phyloP scores from a whole-genome alignment of 2,329 filamentous ascomycete genomes.

The Cytospora piceae region DNA sequence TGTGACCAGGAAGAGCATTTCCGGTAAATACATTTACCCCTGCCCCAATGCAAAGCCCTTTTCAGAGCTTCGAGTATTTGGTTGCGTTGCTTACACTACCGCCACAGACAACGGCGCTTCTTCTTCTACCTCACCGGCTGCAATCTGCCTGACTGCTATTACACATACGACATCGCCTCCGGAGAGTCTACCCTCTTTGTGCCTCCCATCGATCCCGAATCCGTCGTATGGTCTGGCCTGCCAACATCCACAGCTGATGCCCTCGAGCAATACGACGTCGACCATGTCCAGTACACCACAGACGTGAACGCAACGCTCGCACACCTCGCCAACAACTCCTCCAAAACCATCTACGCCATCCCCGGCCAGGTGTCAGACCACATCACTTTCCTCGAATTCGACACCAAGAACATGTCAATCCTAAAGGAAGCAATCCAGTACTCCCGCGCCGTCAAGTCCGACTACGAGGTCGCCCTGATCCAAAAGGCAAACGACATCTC shows the following conservation, averaged over 20 bases:
- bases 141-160: constrained; percentile 76
- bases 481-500: constrained; percentile 73
- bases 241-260: constrained; percentile 79
- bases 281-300: constrained; percentile 72
- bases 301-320: constrained; percentile 77
- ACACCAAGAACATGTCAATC: constrained; percentile 60
- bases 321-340: constrained; percentile 48
- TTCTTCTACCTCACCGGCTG: constrained; percentile 96
- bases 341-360: constrained; percentile 72
- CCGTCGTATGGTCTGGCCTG: constrained; percentile 91
- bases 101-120: constrained; percentile 75
- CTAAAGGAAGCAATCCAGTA: constrained; percentile 69
- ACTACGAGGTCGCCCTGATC: constrained; percentile 74
- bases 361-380: constrained; percentile 73
- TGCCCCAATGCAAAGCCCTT: neutral
- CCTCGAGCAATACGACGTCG: constrained; percentile 76
- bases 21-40: constrained; percentile 53
- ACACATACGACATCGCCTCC: constrained; percentile 77
- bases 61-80: constrained; percentile 5
- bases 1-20: constrained; percentile 84
- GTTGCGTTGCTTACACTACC: constrained; percentile 28
- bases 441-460: constrained; percentile 72
- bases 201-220: constrained; percentile 83
- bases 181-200: constrained; percentile 85
- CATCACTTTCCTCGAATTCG: constrained; percentile 73